Evolutionary conservation across 495 filamentous ascomycete species (phyloP).

Genomic region (Daldinia vernicosa): DNA sequence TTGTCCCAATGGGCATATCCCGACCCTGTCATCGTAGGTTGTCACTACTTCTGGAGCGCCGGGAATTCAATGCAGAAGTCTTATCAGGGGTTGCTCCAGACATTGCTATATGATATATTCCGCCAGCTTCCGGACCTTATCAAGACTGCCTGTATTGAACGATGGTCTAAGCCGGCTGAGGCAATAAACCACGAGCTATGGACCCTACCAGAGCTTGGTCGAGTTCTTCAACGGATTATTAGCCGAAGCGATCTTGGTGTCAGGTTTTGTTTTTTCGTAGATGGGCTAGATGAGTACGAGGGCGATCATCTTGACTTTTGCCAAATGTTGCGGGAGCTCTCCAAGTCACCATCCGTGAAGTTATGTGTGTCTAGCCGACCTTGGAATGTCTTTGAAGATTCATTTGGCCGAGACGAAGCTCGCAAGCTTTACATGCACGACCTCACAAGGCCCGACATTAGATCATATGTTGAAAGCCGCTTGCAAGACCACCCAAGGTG

Average conservation of each 20-base stretch:
- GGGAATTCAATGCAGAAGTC: slow-evolving; percentile 51
- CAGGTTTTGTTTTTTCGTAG: slow-evolving; percentile 43
- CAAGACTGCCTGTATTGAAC: slow-evolving; percentile 7
- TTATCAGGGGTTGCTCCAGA: slow-evolving; percentile 50
- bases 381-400: slow-evolving; percentile 54
- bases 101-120: slow-evolving; percentile 51
- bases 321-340: neutral
- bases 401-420: slow-evolving; percentile 40
- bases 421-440: slow-evolving; percentile 10
- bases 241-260: neutral
- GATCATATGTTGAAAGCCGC: slow-evolving; percentile 1
- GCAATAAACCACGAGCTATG: neutral
- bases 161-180: slow-evolving; percentile 9
- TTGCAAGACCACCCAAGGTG: slow-evolving; percentile 20
- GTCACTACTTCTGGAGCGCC: slow-evolving; percentile 51
- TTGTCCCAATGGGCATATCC: slow-evolving; percentile 39
- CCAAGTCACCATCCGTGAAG: slow-evolving; percentile 47
- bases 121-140: slow-evolving; percentile 40
- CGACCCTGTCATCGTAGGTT: slow-evolving; percentile 2
- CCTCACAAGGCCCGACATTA: slow-evolving; percentile 12
- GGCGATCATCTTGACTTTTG: slow-evolving; percentile 31
- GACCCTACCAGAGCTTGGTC: neutral
- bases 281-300: slow-evolving; percentile 42
- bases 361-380: slow-evolving; percentile 62
- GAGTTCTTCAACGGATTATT: slow-evolving; percentile 2